phyloP scores from a whole-genome alignment of 2,329 filamentous ascomycete species.

The Salinomyces thailandicus region DNA sequence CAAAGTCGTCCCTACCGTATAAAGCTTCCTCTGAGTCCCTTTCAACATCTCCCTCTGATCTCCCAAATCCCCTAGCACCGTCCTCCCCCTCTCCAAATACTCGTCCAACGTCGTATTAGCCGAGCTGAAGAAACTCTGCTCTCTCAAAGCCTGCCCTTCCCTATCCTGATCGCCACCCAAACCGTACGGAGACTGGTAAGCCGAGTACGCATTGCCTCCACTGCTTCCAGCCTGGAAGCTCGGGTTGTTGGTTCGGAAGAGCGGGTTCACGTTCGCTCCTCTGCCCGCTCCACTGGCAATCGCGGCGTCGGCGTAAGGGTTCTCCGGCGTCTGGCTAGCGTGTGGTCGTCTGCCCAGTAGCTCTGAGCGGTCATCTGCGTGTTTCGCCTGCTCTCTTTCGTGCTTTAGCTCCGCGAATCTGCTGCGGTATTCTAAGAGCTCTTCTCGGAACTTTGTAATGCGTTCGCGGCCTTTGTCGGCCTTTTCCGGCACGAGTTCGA shows the following conservation, averaged over 20 bases:
- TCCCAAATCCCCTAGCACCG: constrained; percentile 78
- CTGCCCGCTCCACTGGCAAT: constrained; percentile 21
- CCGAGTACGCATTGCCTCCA: constrained; percentile 31
- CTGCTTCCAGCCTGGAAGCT: constrained; percentile 23
- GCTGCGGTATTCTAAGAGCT: constrained; percentile 68
- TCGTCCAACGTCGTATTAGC: constrained; percentile 85
- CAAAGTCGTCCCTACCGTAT: constrained; percentile 86
- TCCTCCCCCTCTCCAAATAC: constrained; percentile 81
- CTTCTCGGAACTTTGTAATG: constrained; percentile 71
- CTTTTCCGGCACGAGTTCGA: constrained; percentile 83
- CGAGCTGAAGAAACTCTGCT: constrained; percentile 75
- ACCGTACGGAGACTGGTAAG: constrained; percentile 28
- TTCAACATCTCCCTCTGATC: constrained; percentile 92
- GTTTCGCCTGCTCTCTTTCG: constrained; percentile 55
- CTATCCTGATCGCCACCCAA: constrained; percentile 30
- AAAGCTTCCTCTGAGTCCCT: constrained; percentile 80
- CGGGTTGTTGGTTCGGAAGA: constrained; percentile 28
- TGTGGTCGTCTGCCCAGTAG: constrained; percentile 78
- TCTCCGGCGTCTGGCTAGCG: constrained; percentile 66
- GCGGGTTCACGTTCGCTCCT: constrained; percentile 25
- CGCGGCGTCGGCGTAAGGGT: constrained; percentile 65
- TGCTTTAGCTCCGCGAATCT: constrained; percentile 70
- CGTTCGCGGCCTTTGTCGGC: constrained; percentile 83
- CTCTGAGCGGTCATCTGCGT: constrained; percentile 53
- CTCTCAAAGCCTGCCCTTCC: constrained; percentile 74